Base-by-base conservation (phyloP, 495 filamentous ascomycete genomes). In the Penicillium coprophilum region DNA sequence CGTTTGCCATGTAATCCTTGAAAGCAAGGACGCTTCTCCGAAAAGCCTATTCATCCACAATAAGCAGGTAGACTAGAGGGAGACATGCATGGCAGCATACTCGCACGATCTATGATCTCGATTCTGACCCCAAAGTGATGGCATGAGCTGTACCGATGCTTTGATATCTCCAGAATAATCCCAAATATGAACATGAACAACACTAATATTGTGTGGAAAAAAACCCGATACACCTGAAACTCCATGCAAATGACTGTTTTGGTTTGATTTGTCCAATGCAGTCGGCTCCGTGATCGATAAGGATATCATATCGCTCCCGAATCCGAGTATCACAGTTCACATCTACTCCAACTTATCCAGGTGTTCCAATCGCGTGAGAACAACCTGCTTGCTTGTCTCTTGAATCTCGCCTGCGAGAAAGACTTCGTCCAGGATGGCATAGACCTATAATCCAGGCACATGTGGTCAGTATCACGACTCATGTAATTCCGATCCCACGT, bases 371-470 rank as follows among this genome's bases (percentile, higher is more conserved):
- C 94, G 73, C 54, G 93, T 96, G 64, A 98, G 74, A 49, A 98
- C 94, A 30, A 98, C 94, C 74, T 97, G 93, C 73, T 97, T 97
- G 67, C 89, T 93, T 43, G 94, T 97, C 80, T 98, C 94, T 76
- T 98, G 90, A 58, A 98, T 91, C 80, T 98, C 94, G 50, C 94
- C 94, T 1, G 94, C 94, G 47, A 98, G 85, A 79, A 90, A 96
- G 50, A 98, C 91, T 72, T 98, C 94, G 70, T 98, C 94, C 34
- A 98, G 83, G 54, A 98, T 98, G 17, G 95, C 95, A 75, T 98
- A 98, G 53, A 97, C 94, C 87, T 96, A 77, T 43, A 55, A 19
- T 32, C 20, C 15, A 15, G 28, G 7, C 46, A 60, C 20, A 36
- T n/a, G 24, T 10, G 40, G 43, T 65, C 49, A 68, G 62, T 36